Evolutionary conservation across 176 grass and related monocot species (phyloP), one percentile per base, ranked within the genome.

Genomic region (Eragrostis nindensis): DNA sequence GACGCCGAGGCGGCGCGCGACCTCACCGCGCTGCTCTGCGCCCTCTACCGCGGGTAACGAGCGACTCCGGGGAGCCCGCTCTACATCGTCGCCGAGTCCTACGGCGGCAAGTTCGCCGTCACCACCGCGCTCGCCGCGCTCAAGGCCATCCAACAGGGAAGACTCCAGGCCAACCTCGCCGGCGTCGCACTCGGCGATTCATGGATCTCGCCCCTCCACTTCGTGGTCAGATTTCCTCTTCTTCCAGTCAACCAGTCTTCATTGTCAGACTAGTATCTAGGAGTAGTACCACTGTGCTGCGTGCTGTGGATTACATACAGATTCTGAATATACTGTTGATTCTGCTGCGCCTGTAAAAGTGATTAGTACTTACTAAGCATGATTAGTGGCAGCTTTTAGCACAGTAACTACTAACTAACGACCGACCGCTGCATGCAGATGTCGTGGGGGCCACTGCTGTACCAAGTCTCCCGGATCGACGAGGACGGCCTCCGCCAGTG

Each of bases 21-120:
- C 89, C 86, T 97, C 36, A 86, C 83, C 7, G 43, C 91, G 57
- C 91, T 97, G 61, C 85, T 97, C 30, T 19, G 43, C 70, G 22
- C 42, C 17, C 89, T 97, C 11, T 91, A 85, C 84, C 41, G 82
- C 9, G n/a, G 49, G 40, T 60, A 81, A 59, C 62, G 41, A 44
- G 5, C 14, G 27, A 2, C 81, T 94, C 89, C 62, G 4, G 84
- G 16, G 25, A 91, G 91, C 53, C 87, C 94, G 38, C 87, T 98
- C 7, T 95, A 87, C 83, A 90, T 98, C 88, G 88, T 94, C 6
- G 92, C 96, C 15, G 95, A 98, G 68, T 98, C 95, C 25, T 98
- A 95, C 78, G 95, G 95, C 69, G 92, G 95, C 22, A 98, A 95
- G 95, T 95, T 95, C 81, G 95, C 95, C 11, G 95, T 89, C 29